These are phyloP conservation scores for Boletellus ananas DNA, from an alignment of 768 basidiomycete species.

Conservation along the genomic window DNA sequence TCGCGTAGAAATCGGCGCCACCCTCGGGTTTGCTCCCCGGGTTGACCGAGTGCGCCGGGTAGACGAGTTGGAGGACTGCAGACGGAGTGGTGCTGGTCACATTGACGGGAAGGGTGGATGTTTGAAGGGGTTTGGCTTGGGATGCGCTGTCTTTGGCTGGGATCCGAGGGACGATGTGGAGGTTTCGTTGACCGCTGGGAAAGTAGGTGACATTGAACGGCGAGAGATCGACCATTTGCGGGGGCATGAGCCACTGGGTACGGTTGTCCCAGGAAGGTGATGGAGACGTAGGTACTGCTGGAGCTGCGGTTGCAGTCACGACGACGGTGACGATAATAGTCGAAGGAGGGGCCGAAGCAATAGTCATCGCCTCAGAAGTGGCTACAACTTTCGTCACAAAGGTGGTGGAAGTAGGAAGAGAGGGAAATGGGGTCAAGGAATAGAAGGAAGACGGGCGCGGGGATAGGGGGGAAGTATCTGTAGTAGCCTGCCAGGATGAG, in stretches of 20 bases:
- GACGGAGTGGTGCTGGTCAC: slow-evolving; percentile 27
- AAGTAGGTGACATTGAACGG: slow-evolving; percentile 58
- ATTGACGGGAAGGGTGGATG: background rate
- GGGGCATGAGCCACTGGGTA: slow-evolving; percentile 49
- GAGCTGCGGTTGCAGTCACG: slow-evolving; percentile 1
- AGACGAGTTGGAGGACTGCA: slow-evolving; percentile 58
- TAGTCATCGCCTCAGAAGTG: slow-evolving; percentile 7
- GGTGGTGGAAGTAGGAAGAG: background rate
- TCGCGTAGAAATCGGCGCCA: slow-evolving; percentile 68
- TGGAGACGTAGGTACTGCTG: background rate
- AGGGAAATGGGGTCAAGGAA: background rate
- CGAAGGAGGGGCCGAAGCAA: background rate
- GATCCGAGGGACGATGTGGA: slow-evolving; percentile 51
- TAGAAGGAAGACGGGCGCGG: background rate
- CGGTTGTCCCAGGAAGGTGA: slow-evolving; percentile 12
- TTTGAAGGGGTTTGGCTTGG: slow-evolving; percentile 12
- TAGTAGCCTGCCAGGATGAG: background rate
- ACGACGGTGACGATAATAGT: slow-evolving; percentile 7
- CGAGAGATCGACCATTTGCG: slow-evolving; percentile 53
- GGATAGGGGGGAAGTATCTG: background rate
- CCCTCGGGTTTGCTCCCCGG: slow-evolving; percentile 60
- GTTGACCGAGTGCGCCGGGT: slow-evolving; percentile 67
- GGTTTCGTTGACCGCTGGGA: slow-evolving; percentile 50
- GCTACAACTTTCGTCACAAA: slow-evolving; percentile 12
- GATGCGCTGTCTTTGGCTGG: slow-evolving; percentile 35